These are phyloP conservation scores for Talaromyces sp. DNA, from an alignment of 2,329 filamentous ascomycete species.

Conservation along the genomic window DNA sequence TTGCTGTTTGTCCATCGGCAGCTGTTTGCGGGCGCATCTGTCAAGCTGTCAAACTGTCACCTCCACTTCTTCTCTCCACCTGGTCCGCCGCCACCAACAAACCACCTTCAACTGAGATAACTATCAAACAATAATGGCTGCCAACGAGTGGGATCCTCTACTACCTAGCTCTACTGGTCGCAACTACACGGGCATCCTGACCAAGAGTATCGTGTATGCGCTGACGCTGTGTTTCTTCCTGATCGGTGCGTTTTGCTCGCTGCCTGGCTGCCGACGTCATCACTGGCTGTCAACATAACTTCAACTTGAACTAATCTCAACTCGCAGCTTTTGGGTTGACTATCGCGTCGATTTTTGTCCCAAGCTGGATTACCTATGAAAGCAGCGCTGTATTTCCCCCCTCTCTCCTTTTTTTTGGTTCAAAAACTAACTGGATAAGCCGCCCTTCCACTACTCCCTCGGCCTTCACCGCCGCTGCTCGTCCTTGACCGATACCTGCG, in stretches of 20 bases:
- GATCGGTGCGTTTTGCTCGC: slow-evolving; percentile 29
- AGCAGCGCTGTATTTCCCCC: slow-evolving; percentile 34
- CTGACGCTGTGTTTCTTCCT: slow-evolving; percentile 42
- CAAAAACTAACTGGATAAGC: slow-evolving; percentile 15
- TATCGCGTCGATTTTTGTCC: slow-evolving; percentile 42
- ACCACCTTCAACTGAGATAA: not conserved
- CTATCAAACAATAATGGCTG: slow-evolving; percentile 2
- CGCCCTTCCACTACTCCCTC: slow-evolving; percentile 60
- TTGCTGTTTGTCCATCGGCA: not conserved
- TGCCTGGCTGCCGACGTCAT: slow-evolving; percentile 6
- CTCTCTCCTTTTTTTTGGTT: not conserved
- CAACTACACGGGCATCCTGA: slow-evolving; percentile 46
- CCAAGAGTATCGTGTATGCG: slow-evolving; percentile 46
- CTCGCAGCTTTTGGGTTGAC: slow-evolving; percentile 41
- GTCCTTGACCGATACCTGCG: slow-evolving; percentile 53
- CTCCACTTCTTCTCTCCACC: not conserved
- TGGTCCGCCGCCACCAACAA: not conserved
- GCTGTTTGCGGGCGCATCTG: not conserved
- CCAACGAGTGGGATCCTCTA: slow-evolving; percentile 11
- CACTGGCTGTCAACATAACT: not conserved
- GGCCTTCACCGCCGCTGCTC: slow-evolving; percentile 81
- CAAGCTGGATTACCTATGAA: slow-evolving; percentile 46
- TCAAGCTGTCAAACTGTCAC: not conserved
- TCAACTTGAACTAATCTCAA: not conserved
- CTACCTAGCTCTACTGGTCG: slow-evolving; percentile 10